Evolutionary conservation across 1,284 basidiomycete species (phyloP).

Genomic region (Pascua guehoae): DNA sequence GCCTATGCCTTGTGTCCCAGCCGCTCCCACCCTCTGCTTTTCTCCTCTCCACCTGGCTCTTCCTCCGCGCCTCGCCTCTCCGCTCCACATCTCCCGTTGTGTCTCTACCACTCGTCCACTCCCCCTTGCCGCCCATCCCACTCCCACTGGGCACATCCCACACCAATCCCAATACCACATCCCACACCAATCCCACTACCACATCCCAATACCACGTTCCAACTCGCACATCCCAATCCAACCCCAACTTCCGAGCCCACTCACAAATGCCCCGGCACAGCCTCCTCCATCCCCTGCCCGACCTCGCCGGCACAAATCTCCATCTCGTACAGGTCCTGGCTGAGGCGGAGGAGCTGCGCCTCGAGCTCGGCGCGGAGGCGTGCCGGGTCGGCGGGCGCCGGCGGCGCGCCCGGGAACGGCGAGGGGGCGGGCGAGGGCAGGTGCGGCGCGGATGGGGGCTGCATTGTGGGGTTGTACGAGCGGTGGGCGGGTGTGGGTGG

Average conservation of each 20-base stretch:
- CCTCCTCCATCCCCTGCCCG: conserved; percentile 31
- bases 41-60: too few relatives aligned
- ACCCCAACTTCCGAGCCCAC: conserved; percentile 3
- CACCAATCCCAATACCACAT: too few relatives aligned
- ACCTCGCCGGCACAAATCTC: conserved; percentile 47
- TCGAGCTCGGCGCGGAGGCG: conserved; percentile 34
- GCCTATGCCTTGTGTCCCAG: too few relatives aligned
- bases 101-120: too few relatives aligned
- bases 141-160: too few relatives aligned
- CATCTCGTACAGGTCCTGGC: conserved; percentile 46
- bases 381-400: conserved; percentile 21
- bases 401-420: conserved; percentile 14
- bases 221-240: neutral
- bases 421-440: conserved; percentile 38
- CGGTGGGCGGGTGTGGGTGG: too few relatives aligned
- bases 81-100: too few relatives aligned
- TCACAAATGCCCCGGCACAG: conserved; percentile 37
- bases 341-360: conserved; percentile 27
- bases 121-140: too few relatives aligned
- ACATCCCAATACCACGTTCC: neutral
- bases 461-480: too few relatives aligned
- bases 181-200: too few relatives aligned
- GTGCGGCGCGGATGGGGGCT: neutral
- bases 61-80: too few relatives aligned
- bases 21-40: too few relatives aligned